These are phyloP conservation scores for Gillenia trifoliata DNA, from an alignment of 306 rosid genomes.

Conservation along the genomic window DNA sequence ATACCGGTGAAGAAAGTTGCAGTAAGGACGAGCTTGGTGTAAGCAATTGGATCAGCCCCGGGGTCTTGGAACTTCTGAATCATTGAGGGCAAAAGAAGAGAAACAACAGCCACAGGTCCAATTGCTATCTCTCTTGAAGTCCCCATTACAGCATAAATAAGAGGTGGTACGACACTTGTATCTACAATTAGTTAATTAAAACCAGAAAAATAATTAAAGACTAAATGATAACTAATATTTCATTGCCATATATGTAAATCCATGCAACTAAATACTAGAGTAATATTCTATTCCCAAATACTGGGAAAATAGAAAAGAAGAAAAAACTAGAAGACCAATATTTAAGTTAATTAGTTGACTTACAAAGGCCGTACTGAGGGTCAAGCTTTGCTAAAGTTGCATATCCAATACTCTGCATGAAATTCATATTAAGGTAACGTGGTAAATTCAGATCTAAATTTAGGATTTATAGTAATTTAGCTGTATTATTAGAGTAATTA, in stretches of 20 bases:
- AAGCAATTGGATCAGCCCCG: slow-evolving; percentile 45
- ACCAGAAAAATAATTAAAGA: no score
- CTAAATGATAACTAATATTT: no score
- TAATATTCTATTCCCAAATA: no score
- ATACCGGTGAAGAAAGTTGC: slow-evolving; percentile 77
- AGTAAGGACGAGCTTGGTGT: slow-evolving; percentile 60
- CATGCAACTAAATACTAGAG: no score
- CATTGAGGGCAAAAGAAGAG: slow-evolving; percentile 73
- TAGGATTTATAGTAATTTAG: no score
- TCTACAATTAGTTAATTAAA: slow-evolving; percentile 29
- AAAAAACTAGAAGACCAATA: not conserved
- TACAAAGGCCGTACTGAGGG: slow-evolving; percentile 89
- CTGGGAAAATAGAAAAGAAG: not conserved
- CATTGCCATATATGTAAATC: no score
- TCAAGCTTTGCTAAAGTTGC: slow-evolving; percentile 81
- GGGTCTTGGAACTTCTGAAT: slow-evolving; percentile 57
- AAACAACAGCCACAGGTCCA: slow-evolving; percentile 90
- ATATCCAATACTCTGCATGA: slow-evolving; percentile 82
- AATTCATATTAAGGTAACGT: not conserved
- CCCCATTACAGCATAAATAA: slow-evolving; percentile 87
- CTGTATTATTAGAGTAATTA: not conserved
- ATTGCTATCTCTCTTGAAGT: slow-evolving; percentile 77
- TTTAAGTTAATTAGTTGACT: slow-evolving; percentile 24
- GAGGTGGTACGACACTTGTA: slow-evolving; percentile 88
- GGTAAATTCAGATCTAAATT: no score